Base-by-base conservation (phyloP, 2,329 filamentous ascomycete species). In the Aspergillus latus region DNA sequence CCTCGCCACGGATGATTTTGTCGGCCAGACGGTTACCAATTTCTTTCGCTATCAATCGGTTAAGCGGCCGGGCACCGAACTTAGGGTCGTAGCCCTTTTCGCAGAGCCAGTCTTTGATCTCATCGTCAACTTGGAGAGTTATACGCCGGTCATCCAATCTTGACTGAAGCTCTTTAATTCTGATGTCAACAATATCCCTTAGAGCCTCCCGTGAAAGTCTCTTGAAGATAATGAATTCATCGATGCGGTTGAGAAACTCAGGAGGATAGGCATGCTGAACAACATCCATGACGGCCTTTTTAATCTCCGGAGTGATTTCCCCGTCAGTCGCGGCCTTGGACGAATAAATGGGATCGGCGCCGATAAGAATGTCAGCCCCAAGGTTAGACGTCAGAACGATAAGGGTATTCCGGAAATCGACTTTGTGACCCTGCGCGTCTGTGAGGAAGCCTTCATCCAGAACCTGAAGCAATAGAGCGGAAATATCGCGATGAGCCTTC, bases 211-310 rank as follows among this genome's bases (percentile, higher is more conserved):
- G 82, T 0, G 90, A 90, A 2, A 97, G 83, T 7, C 93, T 85
- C 75, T 92, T 93, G 81, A 97, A 97, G 68, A 97, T 79, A 72
- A 97, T 97, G 77, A 97, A 97, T 59, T 95, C 93, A 74, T 97
- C 93, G 60, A 97, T 91, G 16, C 94, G 85, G 77, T 99, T 97
- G 62, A 97, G 83, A 80, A 97, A 99, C 72, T 97, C 94, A 2
- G 94, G 94, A 4, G 93, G 86, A 70, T 97, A 88, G 1, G 81
- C 76, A 6, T 80, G 74, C 15, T 88, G 81, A 1, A 97, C 92
- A 13, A 95, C 86, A 67, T 96, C 89, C 86, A 97, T 92, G 52
- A 97, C 92, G 0, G 89, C 87, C 56, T 84, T 80, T 67, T 90
- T 90, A 46, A 92, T 84, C 0, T 85, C 84, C 0, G 86, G 82